Evolutionary conservation across 192 early-diverging fungal species (phyloP), one percentile per base, ranked within the genome.

Genomic region (Kickxella alabastrina): DNA sequence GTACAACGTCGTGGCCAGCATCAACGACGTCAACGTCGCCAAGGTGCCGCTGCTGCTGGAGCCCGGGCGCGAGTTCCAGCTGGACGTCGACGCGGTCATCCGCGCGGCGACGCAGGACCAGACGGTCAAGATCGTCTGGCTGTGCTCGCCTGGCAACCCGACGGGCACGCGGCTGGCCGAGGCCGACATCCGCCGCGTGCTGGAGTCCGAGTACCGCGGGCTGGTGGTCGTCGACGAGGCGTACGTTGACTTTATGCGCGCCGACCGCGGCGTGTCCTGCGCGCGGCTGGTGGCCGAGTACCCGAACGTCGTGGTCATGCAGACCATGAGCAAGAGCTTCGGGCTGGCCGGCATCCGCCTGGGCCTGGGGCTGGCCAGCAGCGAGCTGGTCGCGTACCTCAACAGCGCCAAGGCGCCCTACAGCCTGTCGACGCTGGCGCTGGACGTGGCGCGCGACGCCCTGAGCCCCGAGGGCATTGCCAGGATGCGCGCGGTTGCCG

Each of bases 361-460:
- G 36, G 97, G 97, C 15, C 77, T 97, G 35, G 83, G 88, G 12
- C 87, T 94, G 48, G 83, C 86, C 8, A 65, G 87, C 40, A 81
- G 85, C 12, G 83, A 87, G 53, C 77, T 97, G 47, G 87, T 96
- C n/a, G 61, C 66, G 14, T 82, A 93, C 48, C 81, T 99, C 73
- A 98, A 98, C 79, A 95, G 92, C 34, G 87, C 95, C 49, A 99
- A 99, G 75, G 97, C 97, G 17, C 97, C 97, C 7, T 99, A 99
- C 79, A 99, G 95, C 66, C 89, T 99, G 42, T 90, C 87, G 23
- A 91, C 93, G 14, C 83, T 87, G 28, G 87, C 92, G 25, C 87
- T 93, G 46, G 50, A 77, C 23, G 72, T 93, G 27, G 95, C 90
- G 10, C 77, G 78, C 37, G 65, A 84, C 4, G 97, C 97, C 4